Evolutionary conservation across 2,329 filamentous ascomycete species (phyloP).

Genomic region (Diatrype stigma): DNA sequence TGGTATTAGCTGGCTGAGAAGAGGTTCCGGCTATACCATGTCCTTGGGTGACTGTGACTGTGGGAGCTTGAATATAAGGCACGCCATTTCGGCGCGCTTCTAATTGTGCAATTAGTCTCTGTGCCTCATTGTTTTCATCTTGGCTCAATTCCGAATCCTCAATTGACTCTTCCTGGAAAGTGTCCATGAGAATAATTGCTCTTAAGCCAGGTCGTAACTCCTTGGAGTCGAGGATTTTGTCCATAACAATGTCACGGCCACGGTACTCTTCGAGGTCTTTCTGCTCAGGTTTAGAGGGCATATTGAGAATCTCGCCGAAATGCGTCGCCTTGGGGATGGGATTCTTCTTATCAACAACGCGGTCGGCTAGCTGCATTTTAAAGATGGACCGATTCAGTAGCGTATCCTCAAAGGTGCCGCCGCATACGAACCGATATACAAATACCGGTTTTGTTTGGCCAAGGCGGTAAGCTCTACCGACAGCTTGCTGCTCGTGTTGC

Average conservation of each 20-base stretch:
- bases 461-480: conserved; percentile 81
- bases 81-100: conserved; percentile 16
- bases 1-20: not conserved
- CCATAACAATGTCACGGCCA: conserved; percentile 62
- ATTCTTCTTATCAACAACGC: conserved; percentile 81
- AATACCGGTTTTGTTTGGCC: conserved; percentile 77
- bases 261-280: conserved; percentile 47
- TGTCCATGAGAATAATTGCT: conserved; percentile 63
- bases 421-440: conserved; percentile 77
- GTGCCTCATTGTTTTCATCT: conserved; percentile 56
- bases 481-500: conserved; percentile 76
- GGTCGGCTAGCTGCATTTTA: conserved; percentile 74
- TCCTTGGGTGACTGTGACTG: not conserved
- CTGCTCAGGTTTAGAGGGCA: conserved; percentile 48
- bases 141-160: conserved; percentile 51
- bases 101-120: conserved; percentile 30
- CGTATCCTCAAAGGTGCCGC: conserved; percentile 74
- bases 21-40: not conserved
- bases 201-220: conserved; percentile 39
- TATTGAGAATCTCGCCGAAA: conserved; percentile 53
- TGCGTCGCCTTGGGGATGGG: conserved; percentile 62
- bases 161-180: conserved; percentile 66
- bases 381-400: conserved; percentile 73
- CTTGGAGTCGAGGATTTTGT: conserved; percentile 38
- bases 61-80: not conserved